Evolutionary conservation across 2,329 filamentous ascomycete genomes (phyloP), one percentile per base, ranked within the genome.

Genomic region (Verticillium nubilum): DNA sequence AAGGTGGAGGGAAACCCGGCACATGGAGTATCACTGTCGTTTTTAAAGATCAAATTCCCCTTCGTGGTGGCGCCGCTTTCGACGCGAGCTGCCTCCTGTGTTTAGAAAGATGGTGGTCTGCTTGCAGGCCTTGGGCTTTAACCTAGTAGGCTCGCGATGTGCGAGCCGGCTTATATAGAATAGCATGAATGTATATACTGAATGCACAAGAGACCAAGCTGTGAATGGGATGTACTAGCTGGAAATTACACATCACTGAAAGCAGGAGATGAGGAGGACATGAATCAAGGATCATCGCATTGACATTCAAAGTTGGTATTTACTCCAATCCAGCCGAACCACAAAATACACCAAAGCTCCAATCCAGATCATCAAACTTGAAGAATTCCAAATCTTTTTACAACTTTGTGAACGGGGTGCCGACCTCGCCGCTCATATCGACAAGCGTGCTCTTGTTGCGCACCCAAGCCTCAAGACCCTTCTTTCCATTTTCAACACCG

Each of bases 361-460:
- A 5, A 25, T 28, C 27, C 3, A 23, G 19, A 27, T 19, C 35
- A 17, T 33, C 53, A 33, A n/a, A 27, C 31, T 25, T 42, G 15
- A n/a, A 42, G n/a, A n/a, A 10, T 35, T 23, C 13, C 15, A 1
- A 13, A 28, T 29, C 19, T 33, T 53, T 62, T 75, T 74, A 89
- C 64, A 89, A 65, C 74, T 91, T 91, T 29, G 86, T 80, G 74
- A 95, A 96, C 0, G 92, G 87, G 9, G 84, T 92, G 59, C 80
- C 84, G 60, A 87, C 89, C 62, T 73, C 79, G 33, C 88, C 89
- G 50, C 86, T 85, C 81, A 93, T 89, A 72, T 96, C 92, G 2
- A 96, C 87, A 29, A 96, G 74, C 1, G 91, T 96, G 74, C 91
- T 96, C 80, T 95, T 96, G 67, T 93, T 95, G 75, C 86, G 81